A percentile compares a stretch with the other conserved stretches of the same genome.
Evolutionary conservation across 176 grass and related monocot species (phyloP).

Genomic region (Carex parvula): DNA sequence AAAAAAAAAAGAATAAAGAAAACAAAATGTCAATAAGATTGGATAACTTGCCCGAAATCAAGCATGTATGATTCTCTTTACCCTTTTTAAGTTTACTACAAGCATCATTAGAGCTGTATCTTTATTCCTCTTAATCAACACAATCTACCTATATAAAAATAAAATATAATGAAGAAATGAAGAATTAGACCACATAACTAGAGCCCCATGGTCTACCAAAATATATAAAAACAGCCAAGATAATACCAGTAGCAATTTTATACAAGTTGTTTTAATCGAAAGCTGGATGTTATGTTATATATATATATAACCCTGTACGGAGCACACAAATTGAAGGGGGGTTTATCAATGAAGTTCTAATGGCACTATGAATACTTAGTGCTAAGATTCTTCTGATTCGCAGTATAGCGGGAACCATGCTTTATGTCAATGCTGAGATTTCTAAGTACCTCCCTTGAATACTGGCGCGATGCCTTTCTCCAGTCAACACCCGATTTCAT

Average conservation of each 20-base stretch:
- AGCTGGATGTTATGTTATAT: neutral
- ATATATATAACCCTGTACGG: neutral
- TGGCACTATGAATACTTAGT: neutral
- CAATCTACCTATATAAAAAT: neutral
- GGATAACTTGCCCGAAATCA: neutral
- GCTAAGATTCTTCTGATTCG: neutral
- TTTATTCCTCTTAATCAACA: neutral
- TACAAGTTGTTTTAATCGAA: neutral
- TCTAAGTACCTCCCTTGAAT: conserved; percentile 83
- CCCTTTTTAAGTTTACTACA: neutral
- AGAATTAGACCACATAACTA: neutral
- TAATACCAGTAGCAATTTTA: neutral
- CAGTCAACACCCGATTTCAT: conserved; percentile 94
- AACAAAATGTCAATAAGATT: neutral
- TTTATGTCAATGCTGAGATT: conserved; percentile 79
- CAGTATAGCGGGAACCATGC: conserved; percentile 51
- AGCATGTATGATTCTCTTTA: neutral
- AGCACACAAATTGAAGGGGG: neutral
- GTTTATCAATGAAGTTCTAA: neutral
- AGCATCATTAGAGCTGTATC: neutral
- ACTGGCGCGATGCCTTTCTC: conserved; percentile 93
- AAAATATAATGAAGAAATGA: neutral
- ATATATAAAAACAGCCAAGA: neutral
- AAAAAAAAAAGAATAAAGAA: neutral
- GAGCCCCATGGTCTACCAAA: neutral